A percentile compares a stretch with the other conserved stretches of the same genome.
These are phyloP conservation scores for Coemansia sp. DNA, from an alignment of 192 early-diverging fungal species.

Conservation along the genomic window DNA sequence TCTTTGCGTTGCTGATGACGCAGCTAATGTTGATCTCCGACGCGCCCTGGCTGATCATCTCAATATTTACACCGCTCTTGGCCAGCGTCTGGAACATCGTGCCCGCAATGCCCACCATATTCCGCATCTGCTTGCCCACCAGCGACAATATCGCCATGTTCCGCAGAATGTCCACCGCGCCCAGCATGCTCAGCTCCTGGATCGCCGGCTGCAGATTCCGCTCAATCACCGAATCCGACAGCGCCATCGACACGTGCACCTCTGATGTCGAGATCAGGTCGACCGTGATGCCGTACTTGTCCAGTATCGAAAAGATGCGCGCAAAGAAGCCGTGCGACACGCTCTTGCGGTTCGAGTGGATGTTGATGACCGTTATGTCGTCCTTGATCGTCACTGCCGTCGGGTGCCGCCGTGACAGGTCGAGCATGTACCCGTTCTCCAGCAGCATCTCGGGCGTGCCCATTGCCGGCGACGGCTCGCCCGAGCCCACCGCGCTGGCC, in stretches of 20 bases:
- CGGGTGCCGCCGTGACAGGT: slow-evolving; percentile 75
- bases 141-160: slow-evolving; percentile 95
- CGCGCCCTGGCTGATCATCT: slow-evolving; percentile 99
- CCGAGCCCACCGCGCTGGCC: slow-evolving; percentile 52
- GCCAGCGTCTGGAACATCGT: slow-evolving; percentile 93
- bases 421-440: slow-evolving; percentile 72
- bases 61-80: slow-evolving; percentile 88
- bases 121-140: slow-evolving; percentile 95
- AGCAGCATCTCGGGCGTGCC: slow-evolving; percentile 59
- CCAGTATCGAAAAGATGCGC: slow-evolving; percentile 88
- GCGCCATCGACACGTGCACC: slow-evolving; percentile 90
- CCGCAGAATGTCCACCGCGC: slow-evolving; percentile 78
- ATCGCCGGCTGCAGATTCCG: slow-evolving; percentile 78
- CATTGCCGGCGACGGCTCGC: slow-evolving; percentile 55
- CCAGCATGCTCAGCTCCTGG: slow-evolving; percentile 72
- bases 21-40: slow-evolving; percentile 99
- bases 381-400: slow-evolving; percentile 99
- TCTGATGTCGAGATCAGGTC: slow-evolving; percentile 93
- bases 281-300: slow-evolving; percentile 88
- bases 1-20: slow-evolving; percentile 78
- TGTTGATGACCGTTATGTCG: slow-evolving; percentile 91
- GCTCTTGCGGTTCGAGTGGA: slow-evolving; percentile 95
- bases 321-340: slow-evolving; percentile 98
- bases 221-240: slow-evolving; percentile 61
- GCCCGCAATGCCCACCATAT: slow-evolving; percentile 94